Evolutionary conservation across 257 asterid genomes (phyloP), one percentile per base, ranked within the genome.

Genomic region (Ilex aquifolium): DNA sequence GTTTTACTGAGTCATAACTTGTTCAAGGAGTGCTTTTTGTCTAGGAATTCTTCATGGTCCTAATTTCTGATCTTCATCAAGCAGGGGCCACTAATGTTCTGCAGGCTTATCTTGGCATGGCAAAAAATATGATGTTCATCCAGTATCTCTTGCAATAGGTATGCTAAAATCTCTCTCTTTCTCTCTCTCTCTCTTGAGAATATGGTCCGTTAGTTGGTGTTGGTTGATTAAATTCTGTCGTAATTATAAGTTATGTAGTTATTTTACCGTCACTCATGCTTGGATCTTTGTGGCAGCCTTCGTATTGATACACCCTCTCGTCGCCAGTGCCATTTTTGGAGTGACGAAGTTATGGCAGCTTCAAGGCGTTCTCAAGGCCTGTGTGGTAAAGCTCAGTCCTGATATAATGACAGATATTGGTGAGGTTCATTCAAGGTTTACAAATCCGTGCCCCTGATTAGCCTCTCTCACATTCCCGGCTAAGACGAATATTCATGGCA

Each of bases 281-380:
- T 21, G 27, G 27, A 21, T 21, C 27, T 21, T 71, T 44, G 68
- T 65, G 61, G 48, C 92, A 84, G 96, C 88, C 72, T 91, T 84
- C 64, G 94, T 86, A 72, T 62, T 86, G 87, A 79, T 81, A 63
- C 89, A 86, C 77, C 92, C 95, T 64, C 81, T 80, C 13, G 90
- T 86, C 70, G 96, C 76, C 13, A 86, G 95, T 63, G 90, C 88
- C 31, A 74, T 86, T 59, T 81, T 91, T 67, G 98, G 95, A 75
- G 92, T 88, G 27, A 91, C 95, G 14, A 86, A 86, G 83, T 65
- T 77, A 48, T 86, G 95, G 87, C 96, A 91, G 77, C 81, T 91
- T 64, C 67, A 79, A 73, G 95, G 86, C 74, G 83, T 81, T 65
- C 75, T 88, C 32, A 48, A 66, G 50, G 88, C 90, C 31, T 84